A percentile compares a stretch with the other conserved stretches of the same genome.
These are phyloP conservation scores for Plectranthus barbatus DNA, from an alignment of 257 asterid species.

Conservation along the genomic window DNA sequence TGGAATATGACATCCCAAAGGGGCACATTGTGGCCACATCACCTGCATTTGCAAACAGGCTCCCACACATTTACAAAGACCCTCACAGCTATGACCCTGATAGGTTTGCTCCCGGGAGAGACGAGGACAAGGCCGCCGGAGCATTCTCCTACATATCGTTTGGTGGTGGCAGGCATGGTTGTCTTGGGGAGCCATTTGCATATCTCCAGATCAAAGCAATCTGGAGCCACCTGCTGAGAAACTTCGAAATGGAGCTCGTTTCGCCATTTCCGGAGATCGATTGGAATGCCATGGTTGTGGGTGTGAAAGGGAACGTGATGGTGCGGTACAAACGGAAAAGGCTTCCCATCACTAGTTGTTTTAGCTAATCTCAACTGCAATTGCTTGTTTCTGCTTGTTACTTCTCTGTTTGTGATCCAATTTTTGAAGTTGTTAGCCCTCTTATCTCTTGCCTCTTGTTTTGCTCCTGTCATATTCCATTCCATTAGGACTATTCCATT, in stretches of 20 bases:
- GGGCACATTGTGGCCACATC: slow-evolving; percentile 57
- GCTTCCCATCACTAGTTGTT: slow-evolving; percentile 12
- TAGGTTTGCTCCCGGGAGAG: slow-evolving; percentile 69
- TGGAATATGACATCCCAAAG: slow-evolving; percentile 57
- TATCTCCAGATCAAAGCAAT: slow-evolving; percentile 88
- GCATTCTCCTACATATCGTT: slow-evolving; percentile 86
- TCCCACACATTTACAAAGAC: slow-evolving; percentile 60
- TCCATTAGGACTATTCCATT: no score
- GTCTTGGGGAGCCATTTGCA: slow-evolving; percentile 93
- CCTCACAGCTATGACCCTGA: slow-evolving; percentile 77
- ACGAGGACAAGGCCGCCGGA: slow-evolving; percentile 87
- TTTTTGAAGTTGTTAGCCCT: not conserved
- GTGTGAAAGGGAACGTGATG: slow-evolving; percentile 48
- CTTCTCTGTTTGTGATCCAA: not conserved
- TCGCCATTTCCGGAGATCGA: slow-evolving; percentile 47
- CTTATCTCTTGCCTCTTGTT: not conserved
- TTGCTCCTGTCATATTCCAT: not conserved
- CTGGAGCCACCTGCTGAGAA: slow-evolving; percentile 90
- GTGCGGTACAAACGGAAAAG: slow-evolving; percentile 41
- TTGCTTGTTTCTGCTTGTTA: not conserved
- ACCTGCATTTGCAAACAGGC: slow-evolving; percentile 44
- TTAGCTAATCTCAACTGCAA: no score
- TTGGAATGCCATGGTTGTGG: slow-evolving; percentile 57
- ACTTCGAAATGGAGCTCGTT: slow-evolving; percentile 57
- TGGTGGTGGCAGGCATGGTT: slow-evolving; percentile 95